These are phyloP conservation scores for Globisporangium splendens DNA, from an alignment of 352 stramenopile genomes.

Conservation along the genomic window DNA sequence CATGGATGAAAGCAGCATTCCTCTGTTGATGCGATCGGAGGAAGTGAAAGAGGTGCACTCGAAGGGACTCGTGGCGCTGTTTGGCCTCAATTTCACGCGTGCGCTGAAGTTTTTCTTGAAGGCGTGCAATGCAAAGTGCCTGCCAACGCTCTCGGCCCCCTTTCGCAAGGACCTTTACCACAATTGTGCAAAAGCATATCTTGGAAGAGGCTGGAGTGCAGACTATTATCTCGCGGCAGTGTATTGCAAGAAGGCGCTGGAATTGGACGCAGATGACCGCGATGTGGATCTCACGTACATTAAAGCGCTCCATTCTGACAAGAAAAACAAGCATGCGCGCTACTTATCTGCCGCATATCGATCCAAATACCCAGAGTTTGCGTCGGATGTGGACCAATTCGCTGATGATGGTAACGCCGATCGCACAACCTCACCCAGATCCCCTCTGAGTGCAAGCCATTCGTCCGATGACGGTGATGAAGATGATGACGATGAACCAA, in stretches of 20 bases:
- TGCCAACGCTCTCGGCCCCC: conserved; percentile 17
- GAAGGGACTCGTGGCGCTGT: conserved; percentile 25
- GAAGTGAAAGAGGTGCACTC: conserved; percentile 26
- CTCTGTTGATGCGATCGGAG: conserved; percentile 3
- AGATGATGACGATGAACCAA: conserved; percentile 10
- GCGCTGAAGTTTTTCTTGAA: conserved; percentile 36
- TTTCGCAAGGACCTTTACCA: conserved; percentile 59
- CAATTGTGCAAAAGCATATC: conserved; percentile 58
- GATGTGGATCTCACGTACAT: conserved; percentile 62
- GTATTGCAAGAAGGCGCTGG: conserved; percentile 61
- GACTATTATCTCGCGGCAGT: conserved; percentile 60
- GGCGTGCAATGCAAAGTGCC: conserved; percentile 25
- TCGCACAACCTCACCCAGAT: neutral
- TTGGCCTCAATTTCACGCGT: conserved; percentile 26
- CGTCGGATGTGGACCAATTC: conserved; percentile 38
- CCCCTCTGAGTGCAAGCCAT: neutral
- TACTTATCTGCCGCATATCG: conserved; percentile 41
- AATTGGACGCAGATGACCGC: conserved; percentile 43
- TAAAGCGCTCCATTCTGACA: conserved; percentile 36
- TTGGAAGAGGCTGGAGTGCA: conserved; percentile 58
- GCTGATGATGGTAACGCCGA: conserved; percentile 17
- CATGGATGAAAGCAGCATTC: conserved; percentile 14
- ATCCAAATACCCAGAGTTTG: conserved; percentile 39
- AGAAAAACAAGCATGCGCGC: conserved; percentile 37
- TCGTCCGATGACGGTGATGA: conserved; percentile 13